Percentiles rank a stretch among this genome's conserved stretches.
Evolutionary conservation across 331 rosid species (phyloP).

Genomic region (Rhamnella rubrinervis): DNA sequence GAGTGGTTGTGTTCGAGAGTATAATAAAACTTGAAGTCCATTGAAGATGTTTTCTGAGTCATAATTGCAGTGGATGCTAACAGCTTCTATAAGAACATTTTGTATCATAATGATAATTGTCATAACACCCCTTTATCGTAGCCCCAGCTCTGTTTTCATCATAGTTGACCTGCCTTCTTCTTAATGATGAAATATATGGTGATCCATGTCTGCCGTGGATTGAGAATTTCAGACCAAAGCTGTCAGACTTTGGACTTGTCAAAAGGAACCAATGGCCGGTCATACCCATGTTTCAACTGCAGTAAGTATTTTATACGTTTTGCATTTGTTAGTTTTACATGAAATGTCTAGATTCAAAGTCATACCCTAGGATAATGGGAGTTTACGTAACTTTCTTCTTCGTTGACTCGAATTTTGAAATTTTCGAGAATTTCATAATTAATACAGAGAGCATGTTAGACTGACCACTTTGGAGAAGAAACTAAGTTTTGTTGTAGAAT

Average conservation of each 20-base stretch:
- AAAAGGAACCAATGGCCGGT: slow-evolving; percentile 76
- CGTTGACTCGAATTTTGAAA: not conserved
- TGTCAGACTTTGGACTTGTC: slow-evolving; percentile 85
- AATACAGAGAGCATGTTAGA: not conserved
- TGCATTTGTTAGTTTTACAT: slow-evolving; percentile 1
- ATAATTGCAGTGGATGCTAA: too few species aligned
- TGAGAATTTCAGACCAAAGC: slow-evolving; percentile 65
- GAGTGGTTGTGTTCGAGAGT: too few species aligned
- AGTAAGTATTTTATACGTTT: slow-evolving; percentile 44
- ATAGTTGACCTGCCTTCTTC: not conserved
- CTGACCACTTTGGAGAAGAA: not conserved
- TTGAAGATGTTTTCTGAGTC: too few species aligned
- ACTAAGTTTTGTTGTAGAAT: not conserved
- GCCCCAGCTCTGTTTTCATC: not conserved
- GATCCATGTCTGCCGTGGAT: too few species aligned
- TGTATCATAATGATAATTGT: too few species aligned
- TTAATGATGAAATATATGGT: slow-evolving; percentile 12
- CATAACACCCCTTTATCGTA: not conserved
- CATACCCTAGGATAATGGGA: not conserved
- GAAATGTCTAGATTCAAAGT: not conserved
- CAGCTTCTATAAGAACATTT: too few species aligned
- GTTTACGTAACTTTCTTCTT: not conserved
- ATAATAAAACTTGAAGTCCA: too few species aligned
- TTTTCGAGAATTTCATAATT: not conserved
- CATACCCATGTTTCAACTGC: slow-evolving; percentile 85